Evolutionary conservation across 2,329 filamentous ascomycete genomes (phyloP).

Genomic region (Capronia americana): DNA sequence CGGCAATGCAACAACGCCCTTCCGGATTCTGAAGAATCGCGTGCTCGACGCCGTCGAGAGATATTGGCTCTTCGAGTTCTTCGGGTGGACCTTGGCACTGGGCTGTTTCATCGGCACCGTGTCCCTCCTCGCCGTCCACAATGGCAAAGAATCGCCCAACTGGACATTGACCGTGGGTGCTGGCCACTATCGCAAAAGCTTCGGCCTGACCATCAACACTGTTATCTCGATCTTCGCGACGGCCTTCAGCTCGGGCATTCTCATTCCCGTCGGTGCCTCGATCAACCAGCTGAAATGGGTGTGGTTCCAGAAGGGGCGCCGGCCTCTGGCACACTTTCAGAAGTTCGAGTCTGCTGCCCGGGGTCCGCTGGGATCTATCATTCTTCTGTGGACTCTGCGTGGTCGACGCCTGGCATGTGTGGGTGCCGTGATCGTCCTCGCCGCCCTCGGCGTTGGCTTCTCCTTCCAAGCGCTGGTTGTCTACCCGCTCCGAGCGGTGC

Average conservation of each 20-base stretch:
- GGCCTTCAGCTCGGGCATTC: constrained; percentile 17
- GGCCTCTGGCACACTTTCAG: constrained; percentile 19
- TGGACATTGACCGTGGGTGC: constrained; percentile 10
- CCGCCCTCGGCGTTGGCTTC: constrained; percentile 22
- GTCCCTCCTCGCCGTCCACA: constrained; percentile 4
- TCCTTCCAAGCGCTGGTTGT: constrained; percentile 18
- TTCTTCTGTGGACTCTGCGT: constrained; percentile 21
- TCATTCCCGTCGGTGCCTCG: constrained; percentile 17
- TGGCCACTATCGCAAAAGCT: constrained; percentile 3
- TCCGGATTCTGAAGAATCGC: not conserved
- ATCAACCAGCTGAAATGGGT: constrained; percentile 23
- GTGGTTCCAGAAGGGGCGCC: constrained; percentile 16
- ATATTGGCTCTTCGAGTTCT: constrained; percentile 26
- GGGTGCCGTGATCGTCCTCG: constrained; percentile 22
- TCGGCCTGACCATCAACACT: constrained; percentile 19
- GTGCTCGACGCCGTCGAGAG: constrained; percentile 18
- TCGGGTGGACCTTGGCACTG: constrained; percentile 14
- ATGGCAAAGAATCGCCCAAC: constrained; percentile 3
- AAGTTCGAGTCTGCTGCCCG: constrained; percentile 21
- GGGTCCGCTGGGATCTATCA: constrained; percentile 15
- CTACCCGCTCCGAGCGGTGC: constrained; percentile 14
- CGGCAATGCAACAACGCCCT: not conserved
- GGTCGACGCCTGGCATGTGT: constrained; percentile 21
- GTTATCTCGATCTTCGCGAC: constrained; percentile 22
- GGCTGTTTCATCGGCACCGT: constrained; percentile 11